These are phyloP conservation scores for Clavaria fumosa DNA, from an alignment of 768 basidiomycete genomes.

Conservation along the genomic window DNA sequence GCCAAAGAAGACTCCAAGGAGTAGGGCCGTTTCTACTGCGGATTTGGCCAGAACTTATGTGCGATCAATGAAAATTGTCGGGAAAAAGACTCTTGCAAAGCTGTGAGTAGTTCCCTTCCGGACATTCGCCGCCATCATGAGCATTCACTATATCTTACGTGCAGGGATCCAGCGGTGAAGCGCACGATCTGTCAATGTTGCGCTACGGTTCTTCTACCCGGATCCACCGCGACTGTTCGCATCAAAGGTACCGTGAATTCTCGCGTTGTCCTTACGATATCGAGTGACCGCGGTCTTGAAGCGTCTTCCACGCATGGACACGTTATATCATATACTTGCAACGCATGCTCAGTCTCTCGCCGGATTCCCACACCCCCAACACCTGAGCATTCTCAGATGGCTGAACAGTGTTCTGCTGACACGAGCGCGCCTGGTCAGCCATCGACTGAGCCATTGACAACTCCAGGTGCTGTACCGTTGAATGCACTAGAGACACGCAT, in stretches of 20 bases:
- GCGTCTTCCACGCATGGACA: conserved; percentile 34
- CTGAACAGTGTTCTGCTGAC: not conserved
- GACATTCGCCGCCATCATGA: conserved; percentile 1
- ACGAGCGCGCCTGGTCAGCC: not conserved
- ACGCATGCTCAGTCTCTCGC: conserved; percentile 38
- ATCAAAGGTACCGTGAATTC: conserved; percentile 33
- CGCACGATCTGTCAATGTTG: conserved; percentile 65
- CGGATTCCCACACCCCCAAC: conserved; percentile 53
- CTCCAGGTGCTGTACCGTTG: not conserved
- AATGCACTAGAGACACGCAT: not conserved
- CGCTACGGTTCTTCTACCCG: conserved; percentile 47
- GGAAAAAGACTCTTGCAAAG: conserved; percentile 61
- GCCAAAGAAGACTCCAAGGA: conserved; percentile 14
- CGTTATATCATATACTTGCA: conserved; percentile 42
- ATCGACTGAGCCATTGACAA: too few species aligned
- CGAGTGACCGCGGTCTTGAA: conserved; percentile 9
- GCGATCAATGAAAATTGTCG: conserved; percentile 50
- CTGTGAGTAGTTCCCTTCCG: conserved; percentile 30
- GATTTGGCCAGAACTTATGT: conserved; percentile 56
- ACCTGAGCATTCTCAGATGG: conserved; percentile 7
- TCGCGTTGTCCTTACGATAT: conserved; percentile 4
- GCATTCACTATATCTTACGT: not conserved
- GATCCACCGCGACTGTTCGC: conserved; percentile 47
- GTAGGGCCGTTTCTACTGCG: conserved; percentile 18
- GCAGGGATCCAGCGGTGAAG: conserved; percentile 73